phyloP scores from a whole-genome alignment of 257 asterid species.

The Echium plantagineum region DNA sequence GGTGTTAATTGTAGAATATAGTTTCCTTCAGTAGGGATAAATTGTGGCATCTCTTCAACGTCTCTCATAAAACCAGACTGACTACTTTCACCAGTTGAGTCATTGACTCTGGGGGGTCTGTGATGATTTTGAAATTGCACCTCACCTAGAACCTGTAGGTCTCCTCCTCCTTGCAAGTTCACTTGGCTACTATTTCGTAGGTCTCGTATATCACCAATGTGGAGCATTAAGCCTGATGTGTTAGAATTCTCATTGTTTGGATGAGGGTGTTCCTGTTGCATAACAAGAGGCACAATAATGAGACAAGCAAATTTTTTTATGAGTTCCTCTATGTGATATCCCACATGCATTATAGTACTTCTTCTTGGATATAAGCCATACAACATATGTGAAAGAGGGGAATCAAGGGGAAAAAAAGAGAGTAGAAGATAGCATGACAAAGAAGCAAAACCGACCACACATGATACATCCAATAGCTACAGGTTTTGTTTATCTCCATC shows the following conservation, averaged over 20 bases:
- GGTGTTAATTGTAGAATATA: constrained; percentile 11
- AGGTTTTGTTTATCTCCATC: no score
- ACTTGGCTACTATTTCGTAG: background rate
- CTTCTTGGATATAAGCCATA: no score
- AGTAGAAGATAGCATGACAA: no score
- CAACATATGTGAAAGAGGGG: no score
- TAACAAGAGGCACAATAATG: background rate
- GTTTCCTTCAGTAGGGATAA: constrained; percentile 8
- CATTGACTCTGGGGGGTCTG: constrained; percentile 6
- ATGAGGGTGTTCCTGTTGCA: constrained; percentile 8
- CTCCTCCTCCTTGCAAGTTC: constrained; percentile 1
- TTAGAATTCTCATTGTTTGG: background rate
- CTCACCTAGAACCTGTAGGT: constrained; percentile 8
- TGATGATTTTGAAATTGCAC: background rate
- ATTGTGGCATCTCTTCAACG: constrained; percentile 5
- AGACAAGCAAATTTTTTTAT: background rate
- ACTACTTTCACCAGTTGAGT: constrained; percentile 6
- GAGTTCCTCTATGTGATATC: background rate
- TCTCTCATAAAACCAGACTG: constrained; percentile 7
- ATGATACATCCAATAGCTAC: no score
- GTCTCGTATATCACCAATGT: constrained; percentile 2
- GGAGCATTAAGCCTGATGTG: background rate
- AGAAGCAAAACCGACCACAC: no score
- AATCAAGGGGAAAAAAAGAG: no score
- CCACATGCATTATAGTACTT: no score